Percentiles rank a stretch among this genome's conserved stretches.
Evolutionary conservation across 2,329 filamentous ascomycete species (phyloP).

Genomic region (Arthrobotrys megalospora): DNA sequence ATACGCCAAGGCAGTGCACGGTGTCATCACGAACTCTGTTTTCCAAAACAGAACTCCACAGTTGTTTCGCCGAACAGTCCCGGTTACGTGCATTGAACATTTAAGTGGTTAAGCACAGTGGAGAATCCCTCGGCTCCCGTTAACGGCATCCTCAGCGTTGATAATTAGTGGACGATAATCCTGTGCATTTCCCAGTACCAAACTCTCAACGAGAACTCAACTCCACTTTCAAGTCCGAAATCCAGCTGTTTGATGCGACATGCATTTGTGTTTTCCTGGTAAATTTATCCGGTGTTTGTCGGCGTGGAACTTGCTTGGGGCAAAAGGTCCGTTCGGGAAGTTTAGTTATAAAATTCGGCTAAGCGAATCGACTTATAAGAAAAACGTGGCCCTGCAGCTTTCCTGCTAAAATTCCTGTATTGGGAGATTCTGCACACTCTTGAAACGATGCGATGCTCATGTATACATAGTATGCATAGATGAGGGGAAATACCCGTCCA

Average conservation of each 20-base stretch:
- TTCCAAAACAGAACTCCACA: background rate
- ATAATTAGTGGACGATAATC: background rate
- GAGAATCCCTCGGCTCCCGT: constrained; percentile 3
- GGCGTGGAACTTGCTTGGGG: constrained; percentile 23
- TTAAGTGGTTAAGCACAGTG: background rate
- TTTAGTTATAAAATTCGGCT: constrained; percentile 56
- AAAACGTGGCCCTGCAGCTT: constrained; percentile 57
- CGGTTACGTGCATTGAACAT: background rate
- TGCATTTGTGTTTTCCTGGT: constrained; percentile 33
- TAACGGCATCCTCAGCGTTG: background rate
- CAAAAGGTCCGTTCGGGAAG: constrained; percentile 47
- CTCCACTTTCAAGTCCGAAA: background rate
- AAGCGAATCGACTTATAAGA: constrained; percentile 56
- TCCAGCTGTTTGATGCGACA: constrained; percentile 30
- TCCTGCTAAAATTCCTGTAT: constrained; percentile 34
- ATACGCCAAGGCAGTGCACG: constrained; percentile 20
- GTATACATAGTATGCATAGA: constrained; percentile 6
- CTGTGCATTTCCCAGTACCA: too few species aligned
- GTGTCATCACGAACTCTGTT: constrained; percentile 22
- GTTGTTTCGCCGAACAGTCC: constrained; percentile 1
- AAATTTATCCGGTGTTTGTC: constrained; percentile 57
- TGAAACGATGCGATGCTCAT: constrained; percentile 25
- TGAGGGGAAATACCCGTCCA: constrained; percentile 8
- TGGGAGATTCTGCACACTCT: constrained; percentile 22
- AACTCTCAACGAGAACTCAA: background rate